Base-by-base conservation (phyloP, 345 rosid species). In the Eucalyptus urophylla region DNA sequence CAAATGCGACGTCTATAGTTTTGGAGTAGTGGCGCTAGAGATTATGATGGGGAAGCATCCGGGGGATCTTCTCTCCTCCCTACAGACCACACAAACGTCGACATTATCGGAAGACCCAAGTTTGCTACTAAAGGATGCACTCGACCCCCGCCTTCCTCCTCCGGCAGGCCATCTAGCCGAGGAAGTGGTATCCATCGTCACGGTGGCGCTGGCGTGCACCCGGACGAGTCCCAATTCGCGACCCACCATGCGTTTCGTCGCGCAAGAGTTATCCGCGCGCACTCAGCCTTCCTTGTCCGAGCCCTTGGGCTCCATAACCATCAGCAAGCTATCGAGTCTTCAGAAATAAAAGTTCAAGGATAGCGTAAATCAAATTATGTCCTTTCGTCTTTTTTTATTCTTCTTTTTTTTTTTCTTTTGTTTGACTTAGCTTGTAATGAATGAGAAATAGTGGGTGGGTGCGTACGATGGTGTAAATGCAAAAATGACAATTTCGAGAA, bases 11-110 rank as follows among this genome's bases (percentile, higher is more conserved):
- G 94, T 94, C 27, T 96, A 92, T 49, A 95, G 96, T 87, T 95
- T 95, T 49, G 98, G 96, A 54, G 95, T 96, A 15, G 96, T 95
- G 85, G 91, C 95, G 25, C n/a, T 96, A 51, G 98, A 96, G 88
- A 90, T 91, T 5, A 94, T 94, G 95, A 94, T 94, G 95, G 98
- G 97, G 87, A 93, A 85, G 91, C 96, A 96, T 50, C 97, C 96
- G 0, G 95, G 97, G 58, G 95, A 94, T 56, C 92, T 94, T 40
- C 80, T 95, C 49, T 86, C 91, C 31, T 92, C 94, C 58, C 29
- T 90, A 14, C 85, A 89, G 65, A 90, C 86, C 24, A 62, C 88
- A 40, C 29, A 21, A 40, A 22, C 47, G 8, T 25, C 88, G 12
- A 14, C 58, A 27, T 47, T 60, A 58, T 86, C 93, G 5, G 89